These are phyloP conservation scores for Colletotrichum lupini DNA, from an alignment of 2,329 filamentous ascomycete genomes.

Conservation along the genomic window DNA sequence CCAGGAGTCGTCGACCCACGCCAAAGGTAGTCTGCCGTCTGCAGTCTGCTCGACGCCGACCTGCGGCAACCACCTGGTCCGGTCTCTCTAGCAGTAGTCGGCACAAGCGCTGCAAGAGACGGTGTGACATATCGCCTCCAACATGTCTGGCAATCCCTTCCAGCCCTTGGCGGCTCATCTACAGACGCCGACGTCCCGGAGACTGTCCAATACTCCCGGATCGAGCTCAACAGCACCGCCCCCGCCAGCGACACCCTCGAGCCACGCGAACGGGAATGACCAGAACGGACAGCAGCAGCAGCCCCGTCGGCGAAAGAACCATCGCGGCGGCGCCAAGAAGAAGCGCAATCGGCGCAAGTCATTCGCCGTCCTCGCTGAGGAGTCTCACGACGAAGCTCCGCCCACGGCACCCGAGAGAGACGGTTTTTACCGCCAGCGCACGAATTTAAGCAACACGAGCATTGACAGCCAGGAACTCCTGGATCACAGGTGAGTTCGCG, in stretches of 20 bases:
- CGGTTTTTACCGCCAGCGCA: slow-evolving; percentile 61
- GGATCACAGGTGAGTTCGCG: slow-evolving; percentile 77
- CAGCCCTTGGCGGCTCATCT: slow-evolving; percentile 38
- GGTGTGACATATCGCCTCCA: slow-evolving; percentile 26
- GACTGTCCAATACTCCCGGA: slow-evolving; percentile 24
- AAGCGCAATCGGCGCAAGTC: slow-evolving; percentile 82
- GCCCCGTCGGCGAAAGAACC: slow-evolving; percentile 70
- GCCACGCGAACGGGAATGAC: slow-evolving; percentile 24
- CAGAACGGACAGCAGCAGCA: slow-evolving; percentile 29
- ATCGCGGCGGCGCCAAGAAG: slow-evolving; percentile 82
- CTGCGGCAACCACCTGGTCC: slow-evolving; percentile 16
- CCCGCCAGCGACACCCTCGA: slow-evolving; percentile 19
- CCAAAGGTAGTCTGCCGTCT: slow-evolving; percentile 9
- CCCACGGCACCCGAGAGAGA: slow-evolving; percentile 45
- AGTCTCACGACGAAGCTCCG: slow-evolving; percentile 53
- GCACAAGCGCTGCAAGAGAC: slow-evolving; percentile 20
- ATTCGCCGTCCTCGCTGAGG: slow-evolving; percentile 75
- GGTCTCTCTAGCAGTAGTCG: background rate
- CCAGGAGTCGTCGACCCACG: slow-evolving; percentile 18
- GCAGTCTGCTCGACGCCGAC: slow-evolving; percentile 15
- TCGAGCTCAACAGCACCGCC: slow-evolving; percentile 33
- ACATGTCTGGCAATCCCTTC: slow-evolving; percentile 48
- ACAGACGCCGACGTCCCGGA: slow-evolving; percentile 21
- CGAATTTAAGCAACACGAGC: slow-evolving; percentile 83
- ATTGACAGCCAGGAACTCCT: slow-evolving; percentile 89